phyloP scores from a whole-genome alignment of 129 eudicot species.

The Centrapalus pauciflorus region DNA sequence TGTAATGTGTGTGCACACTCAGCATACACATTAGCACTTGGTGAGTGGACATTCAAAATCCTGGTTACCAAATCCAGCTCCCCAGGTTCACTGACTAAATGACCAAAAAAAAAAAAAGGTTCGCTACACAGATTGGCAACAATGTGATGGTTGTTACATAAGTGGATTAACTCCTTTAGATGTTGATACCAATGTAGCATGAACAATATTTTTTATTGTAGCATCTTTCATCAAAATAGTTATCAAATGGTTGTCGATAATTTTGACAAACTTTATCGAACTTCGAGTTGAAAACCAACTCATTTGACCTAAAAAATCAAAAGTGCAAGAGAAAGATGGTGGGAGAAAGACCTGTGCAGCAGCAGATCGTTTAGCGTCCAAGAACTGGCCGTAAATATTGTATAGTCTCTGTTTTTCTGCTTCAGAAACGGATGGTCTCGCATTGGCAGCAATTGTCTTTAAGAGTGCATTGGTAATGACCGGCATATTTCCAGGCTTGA shows the following conservation, averaged over 20 bases:
- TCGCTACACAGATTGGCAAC: too few species aligned
- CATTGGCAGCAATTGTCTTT: constrained; percentile 50
- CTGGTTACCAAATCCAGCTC: too few species aligned
- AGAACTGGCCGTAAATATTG: constrained; percentile 73
- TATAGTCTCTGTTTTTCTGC: constrained; percentile 77
- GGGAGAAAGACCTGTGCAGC: constrained; percentile 65
- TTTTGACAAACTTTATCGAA: background rate
- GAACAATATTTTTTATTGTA: background rate
- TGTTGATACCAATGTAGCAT: background rate
- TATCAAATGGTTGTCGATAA: background rate
- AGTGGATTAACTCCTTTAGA: too few species aligned
- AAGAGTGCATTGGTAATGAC: constrained; percentile 53
- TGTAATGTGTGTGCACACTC: too few species aligned
- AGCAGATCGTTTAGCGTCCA: constrained; percentile 75
- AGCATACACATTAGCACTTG: too few species aligned
- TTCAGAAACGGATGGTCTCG: constrained; percentile 89
- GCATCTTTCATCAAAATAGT: background rate
- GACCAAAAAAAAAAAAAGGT: too few species aligned
- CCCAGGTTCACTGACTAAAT: too few species aligned
- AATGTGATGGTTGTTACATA: too few species aligned
- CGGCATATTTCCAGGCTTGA: constrained; percentile 47
- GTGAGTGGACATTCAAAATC: too few species aligned
- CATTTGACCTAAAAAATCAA: background rate
- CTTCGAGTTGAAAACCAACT: background rate
- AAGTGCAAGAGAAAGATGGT: constrained; percentile 20